Percentiles rank a stretch among this genome's conserved stretches.
Evolutionary conservation across 1,139 yeast genomes (phyloP).

Genomic region (Zygosaccharomyces sapae): DNA sequence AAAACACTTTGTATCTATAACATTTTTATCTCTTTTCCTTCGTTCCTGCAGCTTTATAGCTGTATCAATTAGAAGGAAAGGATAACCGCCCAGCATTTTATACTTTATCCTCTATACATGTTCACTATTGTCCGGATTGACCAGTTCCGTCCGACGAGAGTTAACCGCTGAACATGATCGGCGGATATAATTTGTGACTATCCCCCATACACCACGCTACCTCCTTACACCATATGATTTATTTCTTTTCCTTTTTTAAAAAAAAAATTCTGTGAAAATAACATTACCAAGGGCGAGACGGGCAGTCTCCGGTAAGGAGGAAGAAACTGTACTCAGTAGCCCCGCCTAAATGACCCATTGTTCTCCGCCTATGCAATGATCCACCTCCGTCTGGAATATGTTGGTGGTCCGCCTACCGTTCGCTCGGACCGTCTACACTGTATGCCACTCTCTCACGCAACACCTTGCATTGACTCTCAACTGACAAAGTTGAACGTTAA

Average conservation of each 20-base stretch:
- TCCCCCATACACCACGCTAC: not conserved
- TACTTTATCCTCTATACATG: not conserved
- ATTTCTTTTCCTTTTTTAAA: not conserved
- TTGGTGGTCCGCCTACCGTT: not conserved
- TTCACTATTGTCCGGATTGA: not conserved
- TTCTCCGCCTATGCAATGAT: not conserved
- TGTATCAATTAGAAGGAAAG: not conserved
- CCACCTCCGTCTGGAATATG: not conserved
- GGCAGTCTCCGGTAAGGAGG: too few species aligned
- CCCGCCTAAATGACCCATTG: too few species aligned
- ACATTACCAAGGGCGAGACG: too few species aligned
- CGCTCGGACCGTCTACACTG: not conserved
- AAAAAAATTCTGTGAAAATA: too few species aligned
- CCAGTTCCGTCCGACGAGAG: not conserved
- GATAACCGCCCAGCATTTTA: not conserved
- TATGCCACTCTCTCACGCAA: conserved; percentile 1
- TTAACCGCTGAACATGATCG: not conserved
- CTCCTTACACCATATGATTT: not conserved
- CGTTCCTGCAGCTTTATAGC: too few species aligned
- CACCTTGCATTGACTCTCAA: conserved; percentile 4
- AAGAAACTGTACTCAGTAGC: too few species aligned
- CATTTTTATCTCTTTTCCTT: too few species aligned
- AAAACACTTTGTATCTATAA: too few species aligned
- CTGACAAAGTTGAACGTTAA: conserved; percentile 4
- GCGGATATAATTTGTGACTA: not conserved